Evolutionary conservation across 371 early-diverging fungal species (phyloP).

Genomic region (Mucor plumbeus): DNA sequence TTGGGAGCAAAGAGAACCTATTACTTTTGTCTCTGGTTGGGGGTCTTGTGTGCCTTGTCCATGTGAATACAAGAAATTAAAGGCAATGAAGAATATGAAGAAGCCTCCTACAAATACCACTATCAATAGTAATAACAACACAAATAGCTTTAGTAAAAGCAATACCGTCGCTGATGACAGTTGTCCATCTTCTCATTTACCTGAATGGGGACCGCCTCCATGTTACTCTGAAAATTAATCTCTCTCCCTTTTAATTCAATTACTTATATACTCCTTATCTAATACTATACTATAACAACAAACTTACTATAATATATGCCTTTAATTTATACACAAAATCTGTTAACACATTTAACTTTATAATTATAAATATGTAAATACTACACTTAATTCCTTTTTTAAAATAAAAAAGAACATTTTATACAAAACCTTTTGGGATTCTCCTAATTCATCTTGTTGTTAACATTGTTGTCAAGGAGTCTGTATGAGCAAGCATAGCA

Average conservation of each 20-base stretch:
- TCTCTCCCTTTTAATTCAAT: not conserved
- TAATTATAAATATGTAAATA: conserved; percentile 13
- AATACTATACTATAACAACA: too few species aligned
- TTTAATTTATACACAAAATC: not conserved
- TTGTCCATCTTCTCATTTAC: conserved; percentile 15
- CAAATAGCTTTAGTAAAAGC: not conserved
- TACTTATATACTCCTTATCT: not conserved
- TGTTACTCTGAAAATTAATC: conserved; percentile 27
- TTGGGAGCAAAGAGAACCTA: conserved; percentile 47
- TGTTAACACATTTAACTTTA: not conserved
- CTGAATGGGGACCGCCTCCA: conserved; percentile 36
- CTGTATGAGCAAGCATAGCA: not conserved
- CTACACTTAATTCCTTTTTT: not conserved
- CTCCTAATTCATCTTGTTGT: conserved; percentile 5
- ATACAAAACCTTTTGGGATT: not conserved
- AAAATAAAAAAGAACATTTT: not conserved
- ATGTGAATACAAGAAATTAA: conserved; percentile 32
- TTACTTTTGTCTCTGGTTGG: conserved; percentile 39
- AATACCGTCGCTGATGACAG: not conserved
- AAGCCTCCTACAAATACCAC: not conserved
- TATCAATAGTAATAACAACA: conserved; percentile 13
- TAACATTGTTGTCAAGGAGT: not conserved
- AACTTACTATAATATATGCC: not conserved
- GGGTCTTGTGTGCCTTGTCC: conserved; percentile 42
- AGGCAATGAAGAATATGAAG: not conserved